A percentile compares a stretch with the other conserved stretches of the same genome.
Conservation (phyloP, 352 stramenopile genomes). For the Phytopythium boreale region DNA sequence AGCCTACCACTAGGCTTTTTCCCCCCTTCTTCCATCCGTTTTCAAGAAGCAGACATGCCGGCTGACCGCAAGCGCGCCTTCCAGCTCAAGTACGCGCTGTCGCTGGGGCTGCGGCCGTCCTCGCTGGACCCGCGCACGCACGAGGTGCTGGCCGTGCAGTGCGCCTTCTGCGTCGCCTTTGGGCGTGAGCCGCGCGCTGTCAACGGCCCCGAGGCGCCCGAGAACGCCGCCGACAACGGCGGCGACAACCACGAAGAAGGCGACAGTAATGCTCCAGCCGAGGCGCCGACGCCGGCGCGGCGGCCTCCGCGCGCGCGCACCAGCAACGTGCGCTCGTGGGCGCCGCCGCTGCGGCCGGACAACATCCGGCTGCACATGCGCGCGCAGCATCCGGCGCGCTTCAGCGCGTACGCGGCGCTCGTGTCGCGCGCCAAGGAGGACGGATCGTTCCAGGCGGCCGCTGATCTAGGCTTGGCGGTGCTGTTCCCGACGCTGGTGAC, state of each 20-base stretch:
- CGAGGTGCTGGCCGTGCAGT: constrained; percentile 30
- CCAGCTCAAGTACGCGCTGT: constrained; percentile 27
- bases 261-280: background rate
- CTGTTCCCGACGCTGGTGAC: constrained; percentile 7
- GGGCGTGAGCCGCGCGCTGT: constrained; percentile 24
- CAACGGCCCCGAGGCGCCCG: background rate
- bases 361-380: constrained; percentile 40
- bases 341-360: constrained; percentile 32
- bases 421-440: constrained; percentile 21
- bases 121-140: constrained; percentile 19
- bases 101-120: constrained; percentile 29
- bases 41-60: background rate
- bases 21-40: background rate
- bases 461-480: background rate
- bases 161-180: constrained; percentile 36
- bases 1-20: background rate
- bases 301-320: constrained; percentile 19
- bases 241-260: background rate
- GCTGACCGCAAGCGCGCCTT: constrained; percentile 22
- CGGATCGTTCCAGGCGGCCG: constrained; percentile 9
- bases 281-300: background rate
- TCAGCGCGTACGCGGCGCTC: constrained; percentile 24
- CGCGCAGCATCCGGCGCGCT: constrained; percentile 32
- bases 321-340: constrained; percentile 32
- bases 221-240: background rate